Evolutionary conservation across 2,329 filamentous ascomycete genomes (phyloP).

Genomic region (Fusarium sp.): DNA sequence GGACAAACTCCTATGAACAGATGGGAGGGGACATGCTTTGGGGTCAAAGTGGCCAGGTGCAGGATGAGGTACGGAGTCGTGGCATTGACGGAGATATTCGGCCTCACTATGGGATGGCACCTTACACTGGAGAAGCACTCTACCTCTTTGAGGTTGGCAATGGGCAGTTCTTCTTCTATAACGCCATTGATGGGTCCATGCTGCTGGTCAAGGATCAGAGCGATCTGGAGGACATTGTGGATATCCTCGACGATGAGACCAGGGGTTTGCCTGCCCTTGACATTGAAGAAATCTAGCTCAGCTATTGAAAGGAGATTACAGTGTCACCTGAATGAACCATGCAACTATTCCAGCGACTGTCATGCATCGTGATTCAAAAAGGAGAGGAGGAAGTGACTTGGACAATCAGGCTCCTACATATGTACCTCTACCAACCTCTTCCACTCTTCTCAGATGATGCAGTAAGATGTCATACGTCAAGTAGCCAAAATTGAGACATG

Average conservation of each 20-base stretch:
- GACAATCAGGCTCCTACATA: background rate
- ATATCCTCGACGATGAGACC: background rate
- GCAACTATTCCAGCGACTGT: no score
- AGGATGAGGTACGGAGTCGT: background rate
- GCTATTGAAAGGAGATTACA: background rate
- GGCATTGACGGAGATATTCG: background rate
- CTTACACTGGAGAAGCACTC: background rate
- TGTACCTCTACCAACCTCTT: background rate
- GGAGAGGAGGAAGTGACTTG: no score
- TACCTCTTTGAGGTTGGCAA: background rate
- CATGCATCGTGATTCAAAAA: background rate
- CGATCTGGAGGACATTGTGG: background rate
- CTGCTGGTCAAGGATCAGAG: rapidly evolving
- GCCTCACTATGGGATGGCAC: background rate
- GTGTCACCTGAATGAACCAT: rapidly evolving
- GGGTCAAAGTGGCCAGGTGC: background rate
- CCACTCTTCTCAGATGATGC: background rate
- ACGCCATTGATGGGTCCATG: background rate
- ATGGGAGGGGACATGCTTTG: constrained; percentile 1
- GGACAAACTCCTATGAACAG: background rate
- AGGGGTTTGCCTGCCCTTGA: background rate
- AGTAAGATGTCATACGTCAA: background rate
- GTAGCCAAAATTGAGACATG: background rate
- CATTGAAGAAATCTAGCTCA: background rate
- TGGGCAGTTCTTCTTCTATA: background rate